Conservation (phyloP, 1,284 basidiomycete genomes). For the Apiotrichum veenhuisii region DNA sequence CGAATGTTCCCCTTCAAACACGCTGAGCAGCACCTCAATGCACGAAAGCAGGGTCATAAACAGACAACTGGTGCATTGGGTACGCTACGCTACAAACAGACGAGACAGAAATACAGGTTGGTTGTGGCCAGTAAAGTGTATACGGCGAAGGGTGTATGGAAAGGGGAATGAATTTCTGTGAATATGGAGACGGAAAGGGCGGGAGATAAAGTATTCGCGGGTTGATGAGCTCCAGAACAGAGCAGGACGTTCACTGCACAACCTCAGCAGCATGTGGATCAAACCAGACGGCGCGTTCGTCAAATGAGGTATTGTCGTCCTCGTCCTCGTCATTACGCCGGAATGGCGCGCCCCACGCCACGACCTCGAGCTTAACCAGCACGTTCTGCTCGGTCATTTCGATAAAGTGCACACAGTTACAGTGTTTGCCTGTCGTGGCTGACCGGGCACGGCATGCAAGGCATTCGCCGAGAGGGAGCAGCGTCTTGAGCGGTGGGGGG, state of each 20-base stretch:
- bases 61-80: no score
- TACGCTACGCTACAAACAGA: no score
- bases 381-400: background rate
- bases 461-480: slow-evolving; percentile 3
- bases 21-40: no score
- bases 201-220: no score
- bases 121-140: no score
- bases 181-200: no score
- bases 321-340: background rate
- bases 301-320: background rate
- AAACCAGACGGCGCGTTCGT: slow-evolving; percentile 3
- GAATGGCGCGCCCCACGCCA: background rate
- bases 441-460: background rate
- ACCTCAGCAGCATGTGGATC: background rate
- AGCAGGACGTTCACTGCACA: background rate
- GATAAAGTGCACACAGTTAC: background rate
- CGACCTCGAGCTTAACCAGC: background rate
- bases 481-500: background rate
- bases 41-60: no score
- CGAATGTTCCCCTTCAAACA: no score
- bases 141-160: no score
- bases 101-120: no score
- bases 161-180: no score
- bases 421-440: background rate
- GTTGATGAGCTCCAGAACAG: no score